phyloP scores from a whole-genome alignment of 306 rosid species.

The Dryas alaskensis region DNA sequence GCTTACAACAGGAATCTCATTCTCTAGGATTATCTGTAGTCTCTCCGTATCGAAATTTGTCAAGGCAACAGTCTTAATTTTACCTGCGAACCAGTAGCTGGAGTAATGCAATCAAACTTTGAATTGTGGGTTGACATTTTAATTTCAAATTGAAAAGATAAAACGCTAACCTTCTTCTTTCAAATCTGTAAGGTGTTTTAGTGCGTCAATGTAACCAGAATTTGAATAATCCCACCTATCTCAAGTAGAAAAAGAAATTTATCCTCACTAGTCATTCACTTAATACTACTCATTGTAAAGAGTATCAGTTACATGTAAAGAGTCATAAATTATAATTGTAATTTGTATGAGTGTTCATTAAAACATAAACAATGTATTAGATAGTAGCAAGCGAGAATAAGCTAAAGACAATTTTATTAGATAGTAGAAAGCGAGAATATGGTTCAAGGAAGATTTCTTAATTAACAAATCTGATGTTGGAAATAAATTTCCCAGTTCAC shows the following conservation, averaged over 20 bases:
- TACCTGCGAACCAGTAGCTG: slow-evolving; percentile 55
- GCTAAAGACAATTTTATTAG: neutral
- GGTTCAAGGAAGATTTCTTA: neutral
- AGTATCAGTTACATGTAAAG: neutral
- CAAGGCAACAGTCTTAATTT: slow-evolving; percentile 81
- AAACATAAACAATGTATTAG: neutral
- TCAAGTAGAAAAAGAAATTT: slow-evolving; percentile 26
- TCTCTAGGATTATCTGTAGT: slow-evolving; percentile 80
- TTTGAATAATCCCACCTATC: slow-evolving; percentile 96
- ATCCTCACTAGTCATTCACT: neutral
- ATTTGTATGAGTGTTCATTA: neutral
- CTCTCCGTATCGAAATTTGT: slow-evolving; percentile 94
- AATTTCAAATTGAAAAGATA: slow-evolving; percentile 8
- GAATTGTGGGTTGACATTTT: slow-evolving; percentile 18
- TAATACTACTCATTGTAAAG: neutral
- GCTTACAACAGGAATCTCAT: slow-evolving; percentile 89
- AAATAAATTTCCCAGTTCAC: neutral
- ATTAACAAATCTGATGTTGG: neutral
- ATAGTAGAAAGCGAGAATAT: slow-evolving; percentile 11
- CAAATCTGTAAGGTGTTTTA: slow-evolving; percentile 89
- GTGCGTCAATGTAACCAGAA: slow-evolving; percentile 85
- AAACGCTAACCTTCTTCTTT: slow-evolving; percentile 67
- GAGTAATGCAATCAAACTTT: slow-evolving; percentile 37
- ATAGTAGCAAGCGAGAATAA: slow-evolving; percentile 8
- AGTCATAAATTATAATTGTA: neutral